Base-by-base conservation (phyloP, 331 rosid species). In the Arachis monticola region DNA sequence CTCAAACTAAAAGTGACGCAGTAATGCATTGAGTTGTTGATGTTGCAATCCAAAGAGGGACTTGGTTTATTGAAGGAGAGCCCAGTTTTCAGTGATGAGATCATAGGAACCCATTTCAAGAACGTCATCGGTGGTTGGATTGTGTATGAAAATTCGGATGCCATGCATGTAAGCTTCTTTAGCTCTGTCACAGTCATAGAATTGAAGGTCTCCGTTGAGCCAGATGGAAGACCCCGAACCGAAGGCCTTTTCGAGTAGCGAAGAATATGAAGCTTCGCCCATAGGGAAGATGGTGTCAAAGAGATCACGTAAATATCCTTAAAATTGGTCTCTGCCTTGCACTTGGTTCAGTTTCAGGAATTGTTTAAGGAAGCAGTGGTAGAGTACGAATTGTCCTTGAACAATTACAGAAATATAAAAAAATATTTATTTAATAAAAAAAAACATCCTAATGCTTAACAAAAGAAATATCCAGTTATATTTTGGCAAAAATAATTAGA, bases 71-170 rank as follows among this genome's bases (percentile, higher is more conserved):
- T 87, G 90, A 14, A 81, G 69, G 3, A 94, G 71, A 8, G 64
- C 35, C 99, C 96, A 86, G 56, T 90, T 87, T 63, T 91, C 87
- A 2, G 53, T 22, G 73, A 94, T 82, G 17, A 51, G 38, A 10
- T 82, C 83, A 0, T 80, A 80, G 27, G 99, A 91, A 2, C 95
- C 97, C 78, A 94, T 61, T 44, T 94, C 99, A 0, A 94, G 72
- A 44, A 94, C 88, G 0, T 97, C 99, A 9, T 56, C 38, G 3
- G 74, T 64, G 1, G 92, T 88, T 0, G 99, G 99, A 52, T 91
- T 81, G 60, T 86, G 90, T 1, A 87, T 69, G 2, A 94, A 14
- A 3, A 97, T 94, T 53, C 90, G 67, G 7, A 94, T 84, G 5
- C 98, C 98, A 31, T 90, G 92, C 61, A 69, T 59, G 70, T 80